A percentile compares a stretch with the other conserved stretches of the same genome.
phyloP scores from a whole-genome alignment of 2,329 filamentous ascomycete species.

The Arthrinium phaeospermum region DNA sequence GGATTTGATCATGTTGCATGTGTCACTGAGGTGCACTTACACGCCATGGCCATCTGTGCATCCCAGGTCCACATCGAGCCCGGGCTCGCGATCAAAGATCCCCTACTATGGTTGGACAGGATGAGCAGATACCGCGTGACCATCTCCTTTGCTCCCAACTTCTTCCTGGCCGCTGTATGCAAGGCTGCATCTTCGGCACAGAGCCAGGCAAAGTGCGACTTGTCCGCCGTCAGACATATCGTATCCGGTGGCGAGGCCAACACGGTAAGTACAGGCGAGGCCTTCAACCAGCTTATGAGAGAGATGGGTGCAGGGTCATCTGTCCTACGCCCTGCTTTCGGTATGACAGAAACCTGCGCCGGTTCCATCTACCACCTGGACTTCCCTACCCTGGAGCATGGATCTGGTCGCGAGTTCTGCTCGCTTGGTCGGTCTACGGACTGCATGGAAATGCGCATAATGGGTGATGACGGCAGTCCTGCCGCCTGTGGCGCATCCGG shows the following conservation, averaged over 20 bases:
- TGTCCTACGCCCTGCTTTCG: conserved; percentile 22
- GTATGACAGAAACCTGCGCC: conserved; percentile 24
- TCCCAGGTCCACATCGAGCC: conserved; percentile 48
- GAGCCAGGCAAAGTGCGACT: background rate
- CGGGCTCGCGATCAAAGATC: conserved; percentile 41
- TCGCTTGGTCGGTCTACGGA: conserved; percentile 13
- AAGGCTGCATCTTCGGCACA: background rate
- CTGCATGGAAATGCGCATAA: conserved; percentile 19
- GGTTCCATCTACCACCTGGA: conserved; percentile 22
- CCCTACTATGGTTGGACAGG: conserved; percentile 40
- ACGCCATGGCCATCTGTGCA: conserved; percentile 42
- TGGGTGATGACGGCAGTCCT: background rate
- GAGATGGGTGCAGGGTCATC: background rate
- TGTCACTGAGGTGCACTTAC: conserved; percentile 52
- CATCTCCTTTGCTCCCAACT: conserved; percentile 42
- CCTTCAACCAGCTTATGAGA: conserved; percentile 19
- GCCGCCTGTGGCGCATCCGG: background rate
- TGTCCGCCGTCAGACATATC: conserved; percentile 17
- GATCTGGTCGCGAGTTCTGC: conserved; percentile 13
- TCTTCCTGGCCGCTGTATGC: conserved; percentile 21
- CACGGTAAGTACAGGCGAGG: conserved; percentile 13
- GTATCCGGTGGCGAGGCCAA: conserved; percentile 24
- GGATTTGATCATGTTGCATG: conserved; percentile 52
- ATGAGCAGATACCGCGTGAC: conserved; percentile 42
- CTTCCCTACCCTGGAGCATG: conserved; percentile 9